Conservation (phyloP, 176 grass and related monocot genomes). For the Pharus latifolius region DNA sequence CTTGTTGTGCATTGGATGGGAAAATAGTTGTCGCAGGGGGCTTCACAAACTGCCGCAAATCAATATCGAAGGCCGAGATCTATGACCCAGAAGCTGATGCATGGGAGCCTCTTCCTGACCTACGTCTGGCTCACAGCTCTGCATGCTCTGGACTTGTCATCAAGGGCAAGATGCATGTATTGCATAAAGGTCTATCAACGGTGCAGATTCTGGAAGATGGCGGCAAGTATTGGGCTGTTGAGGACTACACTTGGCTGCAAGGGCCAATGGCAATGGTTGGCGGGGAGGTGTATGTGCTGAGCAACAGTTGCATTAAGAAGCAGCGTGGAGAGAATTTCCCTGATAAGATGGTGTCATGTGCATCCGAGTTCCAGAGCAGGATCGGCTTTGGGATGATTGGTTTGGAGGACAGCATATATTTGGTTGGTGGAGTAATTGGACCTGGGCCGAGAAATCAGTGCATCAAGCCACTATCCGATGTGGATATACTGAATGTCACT, state of each 20-base stretch:
- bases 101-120: constrained; percentile 79
- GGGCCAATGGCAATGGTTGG: constrained; percentile 83
- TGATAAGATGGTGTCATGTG: constrained; percentile 82
- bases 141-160: constrained; percentile 90
- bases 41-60: constrained; percentile 86
- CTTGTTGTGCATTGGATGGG: constrained; percentile 76
- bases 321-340: constrained; percentile 55
- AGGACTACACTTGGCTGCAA: constrained; percentile 84
- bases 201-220: constrained; percentile 84
- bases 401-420: constrained; percentile 61
- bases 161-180: constrained; percentile 74
- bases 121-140: constrained; percentile 70
- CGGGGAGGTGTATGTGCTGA: constrained; percentile 79
- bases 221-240: constrained; percentile 55
- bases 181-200: constrained; percentile 82
- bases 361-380: constrained; percentile 85
- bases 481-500: constrained; percentile 76
- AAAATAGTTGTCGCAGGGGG: constrained; percentile 93
- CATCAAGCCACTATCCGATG: constrained; percentile 78
- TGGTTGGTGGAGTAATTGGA: constrained; percentile 87
- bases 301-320: constrained; percentile 88
- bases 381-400: constrained; percentile 91
- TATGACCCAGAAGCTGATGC: constrained; percentile 68
- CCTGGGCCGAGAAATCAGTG: constrained; percentile 91
- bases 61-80: constrained; percentile 77